Percentiles rank a stretch among this genome's conserved stretches.
Evolutionary conservation across 2,329 filamentous ascomycete genomes (phyloP).

Genomic region (Mycosphaerella sp.): DNA sequence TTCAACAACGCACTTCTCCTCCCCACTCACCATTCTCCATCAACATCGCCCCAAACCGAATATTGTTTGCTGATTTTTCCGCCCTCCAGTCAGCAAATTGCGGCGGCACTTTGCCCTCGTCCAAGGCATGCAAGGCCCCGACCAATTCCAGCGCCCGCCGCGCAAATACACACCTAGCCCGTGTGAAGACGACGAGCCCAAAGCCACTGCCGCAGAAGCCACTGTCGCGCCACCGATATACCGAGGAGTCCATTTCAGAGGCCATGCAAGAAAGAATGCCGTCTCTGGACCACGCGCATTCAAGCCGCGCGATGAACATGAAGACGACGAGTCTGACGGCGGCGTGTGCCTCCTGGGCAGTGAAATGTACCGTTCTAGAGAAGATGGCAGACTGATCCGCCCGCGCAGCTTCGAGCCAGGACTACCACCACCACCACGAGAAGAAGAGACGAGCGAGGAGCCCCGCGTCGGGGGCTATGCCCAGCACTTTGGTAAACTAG

Average conservation of each 20-base stretch:
- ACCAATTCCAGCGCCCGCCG: neutral
- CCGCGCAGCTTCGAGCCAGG: neutral
- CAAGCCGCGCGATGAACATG: neutral
- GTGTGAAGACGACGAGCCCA: neutral
- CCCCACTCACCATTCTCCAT: neutral
- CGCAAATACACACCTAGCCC: neutral
- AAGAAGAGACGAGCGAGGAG: constrained; percentile 15
- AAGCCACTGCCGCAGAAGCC: neutral
- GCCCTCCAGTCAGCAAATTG: neutral
- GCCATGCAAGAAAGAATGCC: neutral
- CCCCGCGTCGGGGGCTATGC: constrained; percentile 14
- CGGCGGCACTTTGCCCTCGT: no score
- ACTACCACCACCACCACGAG: neutral
- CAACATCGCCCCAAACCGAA: neutral
- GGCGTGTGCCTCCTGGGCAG: neutral
- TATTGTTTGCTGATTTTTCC: neutral
- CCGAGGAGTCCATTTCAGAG: neutral
- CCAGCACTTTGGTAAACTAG: constrained; percentile 7
- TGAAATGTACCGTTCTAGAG: neutral
- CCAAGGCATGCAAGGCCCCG: no score
- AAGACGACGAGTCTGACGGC: neutral
- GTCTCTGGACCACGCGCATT: neutral
- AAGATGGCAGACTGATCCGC: neutral
- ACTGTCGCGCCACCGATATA: neutral
- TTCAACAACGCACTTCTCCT: neutral